Conservation (phyloP, 1,284 basidiomycete species). For the Exsudoporus floridanus region DNA sequence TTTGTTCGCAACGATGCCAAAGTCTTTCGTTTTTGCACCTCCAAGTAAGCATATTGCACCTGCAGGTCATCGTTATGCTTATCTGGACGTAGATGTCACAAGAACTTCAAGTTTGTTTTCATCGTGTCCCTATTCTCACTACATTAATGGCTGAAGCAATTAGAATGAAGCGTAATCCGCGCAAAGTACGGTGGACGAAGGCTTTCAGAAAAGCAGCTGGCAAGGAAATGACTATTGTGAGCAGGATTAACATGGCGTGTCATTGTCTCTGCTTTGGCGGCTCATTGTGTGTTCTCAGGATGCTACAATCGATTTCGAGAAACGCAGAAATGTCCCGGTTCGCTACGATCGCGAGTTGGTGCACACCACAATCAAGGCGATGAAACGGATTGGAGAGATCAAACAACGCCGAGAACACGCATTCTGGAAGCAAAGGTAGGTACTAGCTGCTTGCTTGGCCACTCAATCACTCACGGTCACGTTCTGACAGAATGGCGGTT, state of each 20-base stretch:
- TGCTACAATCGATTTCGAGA: constrained; percentile 99
- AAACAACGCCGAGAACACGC: constrained; percentile 87
- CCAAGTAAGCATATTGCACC: constrained; percentile 65
- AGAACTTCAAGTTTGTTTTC: constrained; percentile 87
- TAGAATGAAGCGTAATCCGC: constrained; percentile 99
- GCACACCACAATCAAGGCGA: constrained; percentile 93
- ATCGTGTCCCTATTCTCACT: neutral
- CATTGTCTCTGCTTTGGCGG: neutral
- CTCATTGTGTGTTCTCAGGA: constrained; percentile 58
- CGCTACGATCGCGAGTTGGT: constrained; percentile 96
- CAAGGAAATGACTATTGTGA: constrained; percentile 98
- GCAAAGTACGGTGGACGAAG: constrained; percentile 99
- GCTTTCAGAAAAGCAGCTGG: constrained; percentile 98
- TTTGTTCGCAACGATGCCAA: constrained; percentile 98
- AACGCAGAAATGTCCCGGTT: constrained; percentile 96
- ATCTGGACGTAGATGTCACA: constrained; percentile 71
- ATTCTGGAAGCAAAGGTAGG: constrained; percentile 95
- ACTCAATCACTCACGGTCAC: constrained; percentile 2
- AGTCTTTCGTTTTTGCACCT: constrained; percentile 94
- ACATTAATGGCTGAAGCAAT: constrained; percentile 4
- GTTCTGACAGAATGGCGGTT: constrained; percentile 68
- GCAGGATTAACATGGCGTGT: constrained; percentile 30
- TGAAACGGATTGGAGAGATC: constrained; percentile 95
- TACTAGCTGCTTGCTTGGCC: constrained; percentile 8
- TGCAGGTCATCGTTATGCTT: constrained; percentile 8